phyloP scores from a whole-genome alignment of 2,329 filamentous ascomycete genomes.

The Nannizziopsis barbatae region DNA sequence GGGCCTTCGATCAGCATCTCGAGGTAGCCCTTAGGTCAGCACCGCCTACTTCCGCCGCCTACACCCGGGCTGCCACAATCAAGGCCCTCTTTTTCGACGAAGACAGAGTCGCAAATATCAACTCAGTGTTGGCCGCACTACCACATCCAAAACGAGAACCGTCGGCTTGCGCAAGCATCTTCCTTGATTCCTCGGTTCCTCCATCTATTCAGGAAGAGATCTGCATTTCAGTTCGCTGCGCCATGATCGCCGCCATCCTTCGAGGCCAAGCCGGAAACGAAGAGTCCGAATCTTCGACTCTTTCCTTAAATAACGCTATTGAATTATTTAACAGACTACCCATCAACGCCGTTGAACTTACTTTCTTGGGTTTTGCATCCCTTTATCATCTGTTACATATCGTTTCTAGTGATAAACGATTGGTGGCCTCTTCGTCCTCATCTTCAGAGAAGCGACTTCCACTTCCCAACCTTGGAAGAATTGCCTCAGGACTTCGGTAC shows the following conservation, averaged over 20 bases:
- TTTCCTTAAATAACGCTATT: constrained; percentile 33
- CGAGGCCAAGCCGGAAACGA: constrained; percentile 28
- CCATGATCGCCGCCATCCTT: constrained; percentile 47
- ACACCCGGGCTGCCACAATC: constrained; percentile 47
- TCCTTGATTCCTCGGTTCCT: constrained; percentile 46
- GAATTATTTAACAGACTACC: constrained; percentile 34
- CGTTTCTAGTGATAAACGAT: constrained; percentile 32
- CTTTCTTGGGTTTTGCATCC: constrained; percentile 32
- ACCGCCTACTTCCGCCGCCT: constrained; percentile 64
- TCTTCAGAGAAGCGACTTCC: constrained; percentile 12
- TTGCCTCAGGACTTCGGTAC: constrained; percentile 33
- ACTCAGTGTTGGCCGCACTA: constrained; percentile 43
- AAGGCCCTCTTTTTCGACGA: constrained; percentile 48
- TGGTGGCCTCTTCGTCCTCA: constrained; percentile 19
- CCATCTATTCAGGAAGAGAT: constrained; percentile 42
- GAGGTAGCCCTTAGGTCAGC: constrained; percentile 60
- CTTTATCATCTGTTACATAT: constrained; percentile 34
- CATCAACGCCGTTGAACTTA: constrained; percentile 35
- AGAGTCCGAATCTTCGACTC: constrained; percentile 25
- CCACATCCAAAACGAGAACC: constrained; percentile 27
- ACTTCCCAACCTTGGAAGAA: constrained; percentile 27
- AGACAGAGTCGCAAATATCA: constrained; percentile 42
- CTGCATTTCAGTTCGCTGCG: constrained; percentile 46
- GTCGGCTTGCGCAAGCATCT: constrained; percentile 27
- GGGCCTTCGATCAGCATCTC: constrained; percentile 44